These are phyloP conservation scores for Chamaecyparis obtusa DNA, from an alignment of 75 land plant genomes.

Conservation along the genomic window DNA sequence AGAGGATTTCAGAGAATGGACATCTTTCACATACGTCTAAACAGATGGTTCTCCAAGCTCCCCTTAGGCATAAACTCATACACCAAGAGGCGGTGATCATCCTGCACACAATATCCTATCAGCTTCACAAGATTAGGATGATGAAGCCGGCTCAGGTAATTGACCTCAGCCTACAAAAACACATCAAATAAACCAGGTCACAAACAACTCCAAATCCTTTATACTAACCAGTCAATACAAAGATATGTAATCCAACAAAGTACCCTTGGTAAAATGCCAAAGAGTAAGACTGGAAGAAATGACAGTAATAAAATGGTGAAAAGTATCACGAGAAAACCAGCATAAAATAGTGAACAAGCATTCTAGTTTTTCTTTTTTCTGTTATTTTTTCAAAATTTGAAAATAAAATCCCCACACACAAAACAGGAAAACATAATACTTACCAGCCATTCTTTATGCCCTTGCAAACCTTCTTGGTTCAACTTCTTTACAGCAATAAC, in stretches of 20 bases:
- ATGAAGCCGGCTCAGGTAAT: constrained; percentile 9
- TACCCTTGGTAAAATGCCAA: neutral
- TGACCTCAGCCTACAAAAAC: constrained; percentile 13
- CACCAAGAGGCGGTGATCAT: constrained; percentile 26
- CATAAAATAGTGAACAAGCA: neutral
- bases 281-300: neutral
- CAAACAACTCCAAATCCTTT: neutral
- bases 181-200: neutral
- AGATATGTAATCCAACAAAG: neutral
- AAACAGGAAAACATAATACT: constrained; percentile 2
- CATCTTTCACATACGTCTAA: neutral
- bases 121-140: constrained; percentile 30
- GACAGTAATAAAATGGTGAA: neutral
- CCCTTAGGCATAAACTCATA: constrained; percentile 32
- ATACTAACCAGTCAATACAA: neutral
- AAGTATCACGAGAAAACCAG: neutral
- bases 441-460: constrained; percentile 51
- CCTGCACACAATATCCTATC: constrained; percentile 24
- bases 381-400: too few species aligned
- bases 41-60: constrained; percentile 26
- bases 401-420: neutral
- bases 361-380: neutral
- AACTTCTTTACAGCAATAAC: constrained; percentile 45
- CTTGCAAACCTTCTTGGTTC: constrained; percentile 39
- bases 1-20: neutral